A percentile compares a stretch with the other conserved stretches of the same genome.
phyloP scores from a whole-genome alignment of 805 yeast genomes.

The Candida montana region DNA sequence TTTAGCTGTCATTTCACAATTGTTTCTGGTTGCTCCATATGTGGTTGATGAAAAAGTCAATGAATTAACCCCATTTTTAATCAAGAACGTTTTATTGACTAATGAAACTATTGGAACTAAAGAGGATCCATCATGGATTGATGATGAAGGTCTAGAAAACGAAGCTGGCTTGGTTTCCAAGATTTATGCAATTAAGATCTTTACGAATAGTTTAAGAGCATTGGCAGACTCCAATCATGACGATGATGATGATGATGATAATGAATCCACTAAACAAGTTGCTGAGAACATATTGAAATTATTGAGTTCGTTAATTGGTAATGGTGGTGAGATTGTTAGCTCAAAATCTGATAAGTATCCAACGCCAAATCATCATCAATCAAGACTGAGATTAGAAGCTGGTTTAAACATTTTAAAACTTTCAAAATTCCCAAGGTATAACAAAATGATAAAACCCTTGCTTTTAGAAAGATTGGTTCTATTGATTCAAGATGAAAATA shows the following conservation, averaged over 20 bases:
- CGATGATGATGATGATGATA: constrained; percentile 31
- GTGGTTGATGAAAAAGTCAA: constrained; percentile 48
- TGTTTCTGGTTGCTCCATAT: constrained; percentile 44
- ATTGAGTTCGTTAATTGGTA: constrained; percentile 58
- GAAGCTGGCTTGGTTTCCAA: constrained; percentile 39
- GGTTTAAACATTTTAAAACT: constrained; percentile 61
- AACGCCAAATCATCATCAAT: constrained; percentile 59
- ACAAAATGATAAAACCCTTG: constrained; percentile 44
- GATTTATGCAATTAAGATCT: constrained; percentile 45
- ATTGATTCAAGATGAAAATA: constrained; percentile 62
- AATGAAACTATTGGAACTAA: constrained; percentile 37
- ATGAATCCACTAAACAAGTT: constrained; percentile 34
- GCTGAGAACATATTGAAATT: constrained; percentile 65
- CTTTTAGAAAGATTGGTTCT: constrained; percentile 50
- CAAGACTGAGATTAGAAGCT: constrained; percentile 60
- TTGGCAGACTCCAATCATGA: constrained; percentile 25
- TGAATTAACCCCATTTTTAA: constrained; percentile 53
- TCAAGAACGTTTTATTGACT: constrained; percentile 54
- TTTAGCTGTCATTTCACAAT: constrained; percentile 54
- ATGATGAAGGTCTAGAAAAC: constrained; percentile 34
- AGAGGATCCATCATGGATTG: constrained; percentile 40
- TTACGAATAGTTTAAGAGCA: constrained; percentile 54
- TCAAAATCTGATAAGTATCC: constrained; percentile 39
- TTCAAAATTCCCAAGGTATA: constrained; percentile 49
- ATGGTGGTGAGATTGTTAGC: constrained; percentile 71